phyloP scores from a whole-genome alignment of 768 basidiomycete genomes.

The Lactarius trivialis region DNA sequence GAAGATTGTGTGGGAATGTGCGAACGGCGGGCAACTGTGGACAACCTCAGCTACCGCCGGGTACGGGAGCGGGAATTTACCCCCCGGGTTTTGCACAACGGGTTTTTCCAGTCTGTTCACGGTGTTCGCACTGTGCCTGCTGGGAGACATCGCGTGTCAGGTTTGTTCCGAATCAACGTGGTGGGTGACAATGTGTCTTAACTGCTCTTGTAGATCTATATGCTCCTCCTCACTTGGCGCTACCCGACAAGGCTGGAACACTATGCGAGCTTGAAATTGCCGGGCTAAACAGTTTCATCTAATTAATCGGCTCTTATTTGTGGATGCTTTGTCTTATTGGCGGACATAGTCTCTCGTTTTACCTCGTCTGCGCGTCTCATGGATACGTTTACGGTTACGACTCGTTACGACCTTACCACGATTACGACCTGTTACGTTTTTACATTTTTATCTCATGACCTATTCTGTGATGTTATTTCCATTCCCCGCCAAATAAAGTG shows the following conservation, averaged over 20 bases:
- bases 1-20: conserved; percentile 68
- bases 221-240: conserved; percentile 71
- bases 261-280: conserved; percentile 58
- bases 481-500: conserved; percentile 7
- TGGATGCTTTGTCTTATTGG: conserved; percentile 22
- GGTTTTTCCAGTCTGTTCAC: conserved; percentile 56
- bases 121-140: conserved; percentile 57
- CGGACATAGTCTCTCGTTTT: conserved; percentile 30
- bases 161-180: conserved; percentile 31
- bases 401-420: conserved; percentile 28
- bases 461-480: conserved; percentile 15
- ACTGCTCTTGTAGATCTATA: conserved; percentile 47
- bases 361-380: conserved; percentile 26
- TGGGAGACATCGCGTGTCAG: conserved; percentile 64
- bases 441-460: conserved; percentile 16
- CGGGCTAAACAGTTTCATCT: conserved; percentile 40
- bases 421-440: conserved; percentile 24
- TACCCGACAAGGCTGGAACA: conserved; percentile 65
- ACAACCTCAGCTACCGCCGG: conserved; percentile 38
- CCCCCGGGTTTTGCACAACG: conserved; percentile 49
- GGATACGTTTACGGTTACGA: conserved; percentile 29
- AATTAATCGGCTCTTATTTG: conserved; percentile 35
- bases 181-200: conserved; percentile 12
- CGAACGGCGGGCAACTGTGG: conserved; percentile 63
- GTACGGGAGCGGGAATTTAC: conserved; percentile 40